These are phyloP conservation scores for Wakefieldia striispora DNA, from an alignment of 768 basidiomycete genomes.

Conservation along the genomic window DNA sequence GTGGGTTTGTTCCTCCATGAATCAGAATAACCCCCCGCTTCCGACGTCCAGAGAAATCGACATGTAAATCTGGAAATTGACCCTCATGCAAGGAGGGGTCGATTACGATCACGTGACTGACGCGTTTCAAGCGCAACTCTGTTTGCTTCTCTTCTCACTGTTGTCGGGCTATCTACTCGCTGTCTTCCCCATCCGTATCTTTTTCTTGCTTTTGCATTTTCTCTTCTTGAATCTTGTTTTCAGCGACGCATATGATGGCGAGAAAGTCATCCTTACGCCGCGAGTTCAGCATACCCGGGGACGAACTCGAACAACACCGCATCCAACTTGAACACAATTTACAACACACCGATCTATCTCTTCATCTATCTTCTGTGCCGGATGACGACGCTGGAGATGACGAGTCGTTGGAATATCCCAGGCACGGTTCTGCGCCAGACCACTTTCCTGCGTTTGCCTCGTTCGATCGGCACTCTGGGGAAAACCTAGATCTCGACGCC, in stretches of 20 bases:
- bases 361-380: constrained; percentile 60
- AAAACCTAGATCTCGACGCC: constrained; percentile 55
- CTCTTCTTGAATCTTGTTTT: constrained; percentile 14
- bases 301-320: constrained; percentile 73
- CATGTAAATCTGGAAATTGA: constrained; percentile 5
- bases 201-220: constrained; percentile 11
- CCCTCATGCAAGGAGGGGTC: neutral
- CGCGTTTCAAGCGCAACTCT: constrained; percentile 21
- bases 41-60: neutral
- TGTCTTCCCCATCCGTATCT: neutral
- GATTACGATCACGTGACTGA: constrained; percentile 27
- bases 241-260: constrained; percentile 23
- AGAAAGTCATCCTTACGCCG: constrained; percentile 26
- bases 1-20: constrained; percentile 75
- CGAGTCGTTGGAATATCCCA: constrained; percentile 64
- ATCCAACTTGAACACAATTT: constrained; percentile 79
- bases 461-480: constrained; percentile 55
- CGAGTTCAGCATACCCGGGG: constrained; percentile 61
- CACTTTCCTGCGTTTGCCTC: constrained; percentile 59
- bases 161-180: neutral
- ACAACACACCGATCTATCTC: constrained; percentile 67
- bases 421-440: constrained; percentile 61
- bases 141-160: constrained; percentile 24
- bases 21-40: neutral
- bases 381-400: constrained; percentile 42